A percentile compares a stretch with the other conserved stretches of the same genome.
These are phyloP conservation scores for Parmelia sp. DNA, from an alignment of 495 filamentous ascomycete species.

Conservation along the genomic window DNA sequence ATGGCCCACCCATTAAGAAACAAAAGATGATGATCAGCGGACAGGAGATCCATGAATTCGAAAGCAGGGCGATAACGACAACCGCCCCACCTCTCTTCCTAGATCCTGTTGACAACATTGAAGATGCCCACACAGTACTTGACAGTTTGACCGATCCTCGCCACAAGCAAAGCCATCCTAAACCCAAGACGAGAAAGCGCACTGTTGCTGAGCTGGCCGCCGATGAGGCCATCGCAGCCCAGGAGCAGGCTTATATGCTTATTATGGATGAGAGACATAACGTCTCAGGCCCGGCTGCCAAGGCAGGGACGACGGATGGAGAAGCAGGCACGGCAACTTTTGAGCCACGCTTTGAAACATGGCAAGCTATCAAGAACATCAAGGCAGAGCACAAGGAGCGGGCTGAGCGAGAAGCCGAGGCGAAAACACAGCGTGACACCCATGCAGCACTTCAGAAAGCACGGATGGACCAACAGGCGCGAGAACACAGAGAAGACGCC, in stretches of 20 bases:
- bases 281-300: slow-evolving; percentile 51
- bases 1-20: slow-evolving; percentile 57
- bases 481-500: slow-evolving; percentile 27
- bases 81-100: slow-evolving; percentile 71
- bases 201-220: slow-evolving; percentile 91
- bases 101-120: slow-evolving; percentile 60
- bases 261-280: slow-evolving; percentile 81
- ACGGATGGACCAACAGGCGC: slow-evolving; percentile 25
- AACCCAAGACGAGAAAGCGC: slow-evolving; percentile 83
- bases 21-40: slow-evolving; percentile 73
- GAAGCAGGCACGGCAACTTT: slow-evolving; percentile 62
- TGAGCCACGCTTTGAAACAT: slow-evolving; percentile 81
- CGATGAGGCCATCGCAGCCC: slow-evolving; percentile 83
- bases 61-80: slow-evolving; percentile 61
- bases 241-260: slow-evolving; percentile 87
- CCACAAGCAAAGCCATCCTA: slow-evolving; percentile 66
- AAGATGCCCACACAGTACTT: slow-evolving; percentile 62
- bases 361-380: slow-evolving; percentile 85
- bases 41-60: slow-evolving; percentile 62
- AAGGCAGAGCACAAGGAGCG: slow-evolving; percentile 69
- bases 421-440: slow-evolving; percentile 52
- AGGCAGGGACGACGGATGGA: slow-evolving; percentile 66
- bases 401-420: slow-evolving; percentile 53
- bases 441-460: slow-evolving; percentile 37
- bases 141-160: slow-evolving; percentile 66